Percentiles rank a stretch among this genome's conserved stretches.
Conservation (phyloP, 108 stramenopile genomes). For the Nitzschia sp. region DNA sequence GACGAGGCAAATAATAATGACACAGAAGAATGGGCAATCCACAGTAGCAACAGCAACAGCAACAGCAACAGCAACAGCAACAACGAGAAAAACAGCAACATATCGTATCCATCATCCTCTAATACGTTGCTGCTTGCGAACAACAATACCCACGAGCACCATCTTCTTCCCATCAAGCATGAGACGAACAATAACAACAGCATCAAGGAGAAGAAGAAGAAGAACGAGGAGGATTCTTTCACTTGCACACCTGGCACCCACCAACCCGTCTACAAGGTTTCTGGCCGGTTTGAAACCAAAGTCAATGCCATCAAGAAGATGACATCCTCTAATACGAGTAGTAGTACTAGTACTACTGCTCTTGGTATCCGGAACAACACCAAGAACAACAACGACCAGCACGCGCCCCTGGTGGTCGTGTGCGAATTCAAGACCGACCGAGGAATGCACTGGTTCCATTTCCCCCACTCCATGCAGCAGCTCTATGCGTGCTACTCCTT, state of each 20-base stretch:
- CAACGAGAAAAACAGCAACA: too few species aligned
- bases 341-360: too few species aligned
- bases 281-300: not conserved
- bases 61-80: too few species aligned
- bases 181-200: too few species aligned
- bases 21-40: too few species aligned
- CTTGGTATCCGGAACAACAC: too few species aligned
- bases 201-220: too few species aligned
- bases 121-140: not conserved
- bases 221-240: too few species aligned
- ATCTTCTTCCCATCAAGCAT: not conserved
- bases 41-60: too few species aligned
- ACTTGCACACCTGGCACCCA: not conserved
- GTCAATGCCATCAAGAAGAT: not conserved
- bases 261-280: not conserved
- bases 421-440: slow-evolving; percentile 6
- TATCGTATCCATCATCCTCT: not conserved
- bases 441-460: slow-evolving; percentile 19
- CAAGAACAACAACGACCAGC: too few species aligned
- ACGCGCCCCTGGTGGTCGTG: not conserved
- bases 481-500: slow-evolving; percentile 38
- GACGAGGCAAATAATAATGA: too few species aligned
- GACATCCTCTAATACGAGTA: not conserved
- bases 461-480: slow-evolving; percentile 50
- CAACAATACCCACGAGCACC: not conserved